These are phyloP conservation scores for Pouteria campechiana DNA, from an alignment of 179 eudicot species.

Conservation along the genomic window DNA sequence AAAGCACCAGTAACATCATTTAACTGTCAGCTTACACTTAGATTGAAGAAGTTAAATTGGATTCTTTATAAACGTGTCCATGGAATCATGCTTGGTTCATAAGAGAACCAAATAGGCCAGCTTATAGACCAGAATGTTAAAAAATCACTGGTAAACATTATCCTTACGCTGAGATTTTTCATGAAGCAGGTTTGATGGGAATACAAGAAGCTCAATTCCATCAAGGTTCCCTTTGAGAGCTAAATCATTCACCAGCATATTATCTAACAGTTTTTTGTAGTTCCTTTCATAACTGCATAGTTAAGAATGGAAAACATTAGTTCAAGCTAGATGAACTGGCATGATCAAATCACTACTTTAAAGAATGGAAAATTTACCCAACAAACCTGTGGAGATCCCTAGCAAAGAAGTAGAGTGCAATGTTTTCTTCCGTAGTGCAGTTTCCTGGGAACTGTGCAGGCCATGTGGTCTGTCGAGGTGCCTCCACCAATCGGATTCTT, in stretches of 20 bases:
- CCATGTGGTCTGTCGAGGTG: constrained; percentile 65
- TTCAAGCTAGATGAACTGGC: too few species aligned
- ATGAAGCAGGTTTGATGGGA: constrained; percentile 80
- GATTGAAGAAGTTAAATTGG: too few species aligned
- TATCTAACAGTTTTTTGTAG: constrained; percentile 69
- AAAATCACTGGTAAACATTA: background rate
- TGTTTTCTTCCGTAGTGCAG: constrained; percentile 63
- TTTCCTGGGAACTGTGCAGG: constrained; percentile 64
- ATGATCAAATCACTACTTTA: too few species aligned
- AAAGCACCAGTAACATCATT: too few species aligned
- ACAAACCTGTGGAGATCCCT: constrained; percentile 85
- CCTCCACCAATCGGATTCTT: constrained; percentile 53
- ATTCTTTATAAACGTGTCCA: too few species aligned
- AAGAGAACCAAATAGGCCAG: background rate
- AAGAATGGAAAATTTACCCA: too few species aligned
- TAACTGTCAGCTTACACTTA: too few species aligned
- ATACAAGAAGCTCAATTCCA: constrained; percentile 81
- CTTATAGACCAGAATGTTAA: background rate
- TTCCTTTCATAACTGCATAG: constrained; percentile 61
- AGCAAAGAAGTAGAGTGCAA: constrained; percentile 89
- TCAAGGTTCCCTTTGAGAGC: constrained; percentile 67
- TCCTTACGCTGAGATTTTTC: constrained; percentile 72
- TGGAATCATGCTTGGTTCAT: background rate
- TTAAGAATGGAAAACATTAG: constrained; percentile 6
- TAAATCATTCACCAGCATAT: constrained; percentile 72